These are phyloP conservation scores for Aurifilum marmelostoma DNA, from an alignment of 2,329 filamentous ascomycete species.

Conservation along the genomic window DNA sequence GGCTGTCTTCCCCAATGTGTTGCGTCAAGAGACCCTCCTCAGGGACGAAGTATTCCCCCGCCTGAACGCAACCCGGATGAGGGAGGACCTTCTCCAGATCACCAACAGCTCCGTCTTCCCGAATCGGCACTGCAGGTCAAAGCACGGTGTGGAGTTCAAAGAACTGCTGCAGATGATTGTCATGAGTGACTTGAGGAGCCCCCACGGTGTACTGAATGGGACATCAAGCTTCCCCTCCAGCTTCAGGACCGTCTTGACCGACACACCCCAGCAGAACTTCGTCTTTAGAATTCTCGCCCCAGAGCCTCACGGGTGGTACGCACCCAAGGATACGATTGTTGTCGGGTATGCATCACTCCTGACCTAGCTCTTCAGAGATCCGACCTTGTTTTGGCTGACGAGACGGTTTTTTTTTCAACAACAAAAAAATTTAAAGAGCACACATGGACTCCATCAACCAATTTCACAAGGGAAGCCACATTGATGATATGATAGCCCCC, in stretches of 20 bases:
- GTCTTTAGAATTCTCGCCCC: slow-evolving; percentile 1
- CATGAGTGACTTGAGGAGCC: neutral
- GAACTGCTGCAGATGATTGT: neutral
- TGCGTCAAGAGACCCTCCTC: slow-evolving; percentile 9
- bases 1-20: slow-evolving; percentile 1
- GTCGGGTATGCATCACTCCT: neutral
- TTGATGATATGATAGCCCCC: slow-evolving; percentile 10
- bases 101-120: neutral
- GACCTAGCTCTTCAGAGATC: neutral
- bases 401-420: no score
- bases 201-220: neutral
- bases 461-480: neutral
- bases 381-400: neutral
- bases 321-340: neutral
- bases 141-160: neutral
- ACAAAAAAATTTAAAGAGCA: slow-evolving; percentile 1
- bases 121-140: slow-evolving; percentile 9
- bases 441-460: slow-evolving; percentile 20
- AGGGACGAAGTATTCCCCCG: slow-evolving; percentile 5
- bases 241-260: neutral
- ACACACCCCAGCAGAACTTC: slow-evolving; percentile 14
- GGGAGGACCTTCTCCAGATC: neutral
- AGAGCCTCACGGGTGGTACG: neutral
- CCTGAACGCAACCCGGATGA: slow-evolving; percentile 7
- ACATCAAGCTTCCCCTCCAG: neutral